These are phyloP conservation scores for Suhomyces sp. DNA, from an alignment of 805 yeast genomes.

Conservation along the genomic window DNA sequence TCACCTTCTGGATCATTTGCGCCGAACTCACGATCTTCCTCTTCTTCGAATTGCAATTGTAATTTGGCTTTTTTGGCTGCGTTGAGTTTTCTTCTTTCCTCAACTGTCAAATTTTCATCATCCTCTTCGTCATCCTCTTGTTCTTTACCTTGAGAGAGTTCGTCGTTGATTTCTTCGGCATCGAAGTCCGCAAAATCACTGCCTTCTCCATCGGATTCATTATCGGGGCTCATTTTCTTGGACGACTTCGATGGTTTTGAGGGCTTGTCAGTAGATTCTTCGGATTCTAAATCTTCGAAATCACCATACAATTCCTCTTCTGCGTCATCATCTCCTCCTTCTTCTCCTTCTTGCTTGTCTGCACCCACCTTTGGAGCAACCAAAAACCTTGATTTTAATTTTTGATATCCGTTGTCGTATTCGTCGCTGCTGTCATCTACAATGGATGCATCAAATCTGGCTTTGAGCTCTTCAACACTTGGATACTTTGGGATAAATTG, in stretches of 20 bases:
- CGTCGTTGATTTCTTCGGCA: conserved; percentile 44
- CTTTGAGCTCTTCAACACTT: conserved; percentile 40
- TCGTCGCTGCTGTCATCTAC: conserved; percentile 29
- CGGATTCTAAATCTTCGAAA: conserved; percentile 38
- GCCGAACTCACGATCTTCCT: conserved; percentile 60
- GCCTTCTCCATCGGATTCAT: conserved; percentile 22
- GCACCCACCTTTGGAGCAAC: conserved; percentile 49
- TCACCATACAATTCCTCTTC: conserved; percentile 31
- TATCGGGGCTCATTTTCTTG: conserved; percentile 32
- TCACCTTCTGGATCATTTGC: conserved; percentile 75
- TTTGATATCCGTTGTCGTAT: conserved; percentile 39
- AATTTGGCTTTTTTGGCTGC: conserved; percentile 88
- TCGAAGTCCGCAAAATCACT: conserved; percentile 54
- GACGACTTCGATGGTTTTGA: conserved; percentile 25
- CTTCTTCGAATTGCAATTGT: conserved; percentile 85
- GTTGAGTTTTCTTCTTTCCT: conserved; percentile 72
- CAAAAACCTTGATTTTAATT: conserved; percentile 48
- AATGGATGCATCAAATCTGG: conserved; percentile 42
- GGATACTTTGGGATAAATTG: conserved; percentile 36
- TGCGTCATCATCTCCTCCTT: conserved; percentile 26
- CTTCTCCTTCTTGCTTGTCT: conserved; percentile 22
- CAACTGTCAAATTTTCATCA: conserved; percentile 50
- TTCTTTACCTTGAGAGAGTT: conserved; percentile 38
- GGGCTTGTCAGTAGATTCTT: conserved; percentile 10
- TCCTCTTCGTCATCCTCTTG: conserved; percentile 43